These are phyloP conservation scores for Penicillium herquei DNA, from an alignment of 495 filamentous ascomycete genomes.

Conservation along the genomic window DNA sequence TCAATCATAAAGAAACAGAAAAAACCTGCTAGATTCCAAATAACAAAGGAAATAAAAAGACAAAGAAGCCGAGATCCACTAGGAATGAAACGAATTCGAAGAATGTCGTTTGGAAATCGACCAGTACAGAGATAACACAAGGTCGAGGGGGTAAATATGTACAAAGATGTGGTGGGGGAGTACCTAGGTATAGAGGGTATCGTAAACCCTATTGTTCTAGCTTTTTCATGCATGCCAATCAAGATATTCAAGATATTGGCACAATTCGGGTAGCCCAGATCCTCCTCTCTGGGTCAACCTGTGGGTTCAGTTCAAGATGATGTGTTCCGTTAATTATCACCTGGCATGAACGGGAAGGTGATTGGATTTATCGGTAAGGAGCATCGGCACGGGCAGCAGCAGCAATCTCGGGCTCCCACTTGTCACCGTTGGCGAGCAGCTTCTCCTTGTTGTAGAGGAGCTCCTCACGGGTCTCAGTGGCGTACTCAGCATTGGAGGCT, in stretches of 20 bases:
- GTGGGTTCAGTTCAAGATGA: constrained; percentile 1
- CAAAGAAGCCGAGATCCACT: constrained; percentile 18
- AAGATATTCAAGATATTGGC: constrained; percentile 7
- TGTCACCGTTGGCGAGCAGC: constrained; percentile 84
- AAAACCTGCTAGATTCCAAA: constrained; percentile 27
- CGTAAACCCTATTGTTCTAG: constrained; percentile 16
- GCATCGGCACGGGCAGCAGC: constrained; percentile 86
- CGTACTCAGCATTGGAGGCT: constrained; percentile 95
- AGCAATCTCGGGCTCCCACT: constrained; percentile 97
- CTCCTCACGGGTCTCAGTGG: constrained; percentile 96
- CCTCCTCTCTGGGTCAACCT: constrained; percentile 3
- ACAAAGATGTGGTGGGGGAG: constrained; percentile 30
- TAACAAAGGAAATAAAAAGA: constrained; percentile 25
- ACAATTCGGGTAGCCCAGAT: background rate
- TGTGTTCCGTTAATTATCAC: background rate
- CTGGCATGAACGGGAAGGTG: background rate
- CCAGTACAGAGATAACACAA: constrained; percentile 37
- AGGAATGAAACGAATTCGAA: constrained; percentile 3
- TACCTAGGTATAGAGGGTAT: constrained; percentile 10
- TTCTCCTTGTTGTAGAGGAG: constrained; percentile 99
- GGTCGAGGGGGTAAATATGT: constrained; percentile 27
- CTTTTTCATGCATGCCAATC: constrained; percentile 23
- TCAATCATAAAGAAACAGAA: constrained; percentile 12
- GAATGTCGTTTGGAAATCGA: constrained; percentile 27
- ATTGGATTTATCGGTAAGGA: constrained; percentile 69